These are phyloP conservation scores for Pseudozyma tsukubaensis DNA, from an alignment of 1,284 basidiomycete species.

Conservation along the genomic window DNA sequence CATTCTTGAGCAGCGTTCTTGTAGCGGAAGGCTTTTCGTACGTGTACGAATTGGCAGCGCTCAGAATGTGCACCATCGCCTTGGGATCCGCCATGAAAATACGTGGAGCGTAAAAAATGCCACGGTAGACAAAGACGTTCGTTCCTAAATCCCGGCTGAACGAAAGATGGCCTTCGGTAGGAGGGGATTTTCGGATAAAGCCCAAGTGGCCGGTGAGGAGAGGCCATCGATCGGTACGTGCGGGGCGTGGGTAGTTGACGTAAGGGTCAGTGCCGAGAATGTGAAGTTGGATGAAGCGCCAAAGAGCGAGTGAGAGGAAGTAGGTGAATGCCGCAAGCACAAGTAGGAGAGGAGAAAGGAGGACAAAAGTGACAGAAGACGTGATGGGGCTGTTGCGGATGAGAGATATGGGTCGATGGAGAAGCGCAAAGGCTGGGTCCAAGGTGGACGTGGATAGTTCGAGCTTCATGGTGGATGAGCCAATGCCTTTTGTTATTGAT, in stretches of 20 bases:
- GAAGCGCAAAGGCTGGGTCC: not conserved
- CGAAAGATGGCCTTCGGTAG: slow-evolving; percentile 39
- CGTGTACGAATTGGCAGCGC: slow-evolving; percentile 55
- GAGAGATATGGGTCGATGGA: slow-evolving; percentile 3
- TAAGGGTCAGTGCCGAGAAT: slow-evolving; percentile 41
- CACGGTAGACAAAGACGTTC: slow-evolving; percentile 59
- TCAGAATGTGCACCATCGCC: slow-evolving; percentile 61
- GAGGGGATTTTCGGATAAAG: slow-evolving; percentile 30
- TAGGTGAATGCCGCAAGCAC: not conserved
- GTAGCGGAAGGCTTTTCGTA: slow-evolving; percentile 59
- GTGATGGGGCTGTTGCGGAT: slow-evolving; percentile 15
- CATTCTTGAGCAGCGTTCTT: slow-evolving; percentile 39
- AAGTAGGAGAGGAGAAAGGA: slow-evolving; percentile 10
- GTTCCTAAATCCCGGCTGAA: slow-evolving; percentile 35
- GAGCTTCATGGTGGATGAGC: slow-evolving; percentile 13
- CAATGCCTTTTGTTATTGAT: too few relatives aligned
- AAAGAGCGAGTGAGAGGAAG: slow-evolving; percentile 13
- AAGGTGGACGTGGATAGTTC: slow-evolving; percentile 8
- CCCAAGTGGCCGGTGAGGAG: slow-evolving; percentile 42
- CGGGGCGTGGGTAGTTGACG: slow-evolving; percentile 29
- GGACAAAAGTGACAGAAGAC: slow-evolving; percentile 1
- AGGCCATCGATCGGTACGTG: slow-evolving; percentile 20
- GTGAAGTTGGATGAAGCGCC: slow-evolving; percentile 27
- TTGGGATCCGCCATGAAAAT: slow-evolving; percentile 59
- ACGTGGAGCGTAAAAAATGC: slow-evolving; percentile 59